A percentile compares a stretch with the other conserved stretches of the same genome.
Conservation (phyloP, 2,329 filamentous ascomycete species). For the Macrophomina pseudophaseolina region DNA sequence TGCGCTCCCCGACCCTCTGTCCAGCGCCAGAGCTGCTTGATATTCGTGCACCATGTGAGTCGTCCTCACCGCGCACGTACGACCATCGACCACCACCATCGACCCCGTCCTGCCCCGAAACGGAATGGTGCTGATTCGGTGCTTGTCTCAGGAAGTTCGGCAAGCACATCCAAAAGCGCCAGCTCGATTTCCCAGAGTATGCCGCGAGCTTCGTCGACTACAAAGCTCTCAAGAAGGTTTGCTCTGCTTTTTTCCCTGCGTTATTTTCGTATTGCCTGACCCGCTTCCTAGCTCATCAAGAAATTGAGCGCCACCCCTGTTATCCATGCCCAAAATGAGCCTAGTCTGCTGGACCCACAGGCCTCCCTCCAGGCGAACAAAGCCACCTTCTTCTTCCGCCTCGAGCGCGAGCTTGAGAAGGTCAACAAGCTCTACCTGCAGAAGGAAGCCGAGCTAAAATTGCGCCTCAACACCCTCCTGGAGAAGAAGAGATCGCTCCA, state of each 20-base stretch:
- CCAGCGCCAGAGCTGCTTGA: slow-evolving; percentile 4
- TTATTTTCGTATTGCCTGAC: slow-evolving; percentile 28
- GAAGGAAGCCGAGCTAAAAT: slow-evolving; percentile 97
- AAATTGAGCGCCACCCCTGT: slow-evolving; percentile 92
- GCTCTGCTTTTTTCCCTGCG: slow-evolving; percentile 30
- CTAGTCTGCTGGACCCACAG: slow-evolving; percentile 71
- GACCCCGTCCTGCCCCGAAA: slow-evolving; percentile 19
- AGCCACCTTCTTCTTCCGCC: slow-evolving; percentile 96
- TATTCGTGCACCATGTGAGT: slow-evolving; percentile 24
- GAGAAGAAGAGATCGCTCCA: slow-evolving; percentile 95
- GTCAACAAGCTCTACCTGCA: slow-evolving; percentile 98
- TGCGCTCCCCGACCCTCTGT: neutral
- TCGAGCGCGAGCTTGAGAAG: slow-evolving; percentile 97
- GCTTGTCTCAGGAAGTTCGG: slow-evolving; percentile 87
- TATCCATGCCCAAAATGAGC: slow-evolving; percentile 75
- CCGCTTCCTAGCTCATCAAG: slow-evolving; percentile 81
- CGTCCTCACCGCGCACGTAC: slow-evolving; percentile 18
- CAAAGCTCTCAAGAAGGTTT: slow-evolving; percentile 97
- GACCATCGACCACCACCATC: slow-evolving; percentile 5
- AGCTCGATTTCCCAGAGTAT: slow-evolving; percentile 99
- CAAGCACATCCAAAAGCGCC: slow-evolving; percentile 98
- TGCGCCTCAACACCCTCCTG: slow-evolving; percentile 86
- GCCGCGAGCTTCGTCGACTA: slow-evolving; percentile 99
- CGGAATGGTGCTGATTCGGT: slow-evolving; percentile 38
- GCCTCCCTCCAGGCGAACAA: slow-evolving; percentile 93